A percentile compares a stretch with the other conserved stretches of the same genome.
Conservation (phyloP, 192 early-diverging fungal species). For the Backusella macrospora region DNA sequence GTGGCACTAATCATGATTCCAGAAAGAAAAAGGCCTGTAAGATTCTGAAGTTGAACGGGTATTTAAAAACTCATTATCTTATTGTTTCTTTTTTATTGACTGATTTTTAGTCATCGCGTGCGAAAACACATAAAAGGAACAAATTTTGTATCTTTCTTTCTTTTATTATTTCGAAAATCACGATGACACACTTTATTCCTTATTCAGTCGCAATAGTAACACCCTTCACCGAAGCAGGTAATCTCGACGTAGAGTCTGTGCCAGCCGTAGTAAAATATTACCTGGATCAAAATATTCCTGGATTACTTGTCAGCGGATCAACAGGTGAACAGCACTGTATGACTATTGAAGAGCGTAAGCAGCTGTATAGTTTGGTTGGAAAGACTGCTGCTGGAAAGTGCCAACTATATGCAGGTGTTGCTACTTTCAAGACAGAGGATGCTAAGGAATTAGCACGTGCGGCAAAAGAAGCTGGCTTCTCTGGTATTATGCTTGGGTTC, state of each 20-base stretch:
- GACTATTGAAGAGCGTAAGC: conserved; percentile 27
- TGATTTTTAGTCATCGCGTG: too few relatives aligned
- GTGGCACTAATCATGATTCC: too few relatives aligned
- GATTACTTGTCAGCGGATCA: conserved; percentile 23
- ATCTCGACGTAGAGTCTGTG: conserved; percentile 16
- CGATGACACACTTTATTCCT: conserved; percentile 19
- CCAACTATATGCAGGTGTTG: conserved; percentile 30
- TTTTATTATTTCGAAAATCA: not conserved
- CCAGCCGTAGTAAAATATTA: conserved; percentile 28
- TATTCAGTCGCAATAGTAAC: conserved; percentile 32
- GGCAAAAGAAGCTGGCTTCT: conserved; percentile 7
- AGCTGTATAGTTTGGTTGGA: conserved; percentile 7
- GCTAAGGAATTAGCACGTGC: conserved; percentile 17
- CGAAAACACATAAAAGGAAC: too few relatives aligned
- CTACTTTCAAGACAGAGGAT: conserved; percentile 29
- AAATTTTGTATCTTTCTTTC: too few relatives aligned
- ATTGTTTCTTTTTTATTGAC: too few relatives aligned
- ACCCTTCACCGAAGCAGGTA: conserved; percentile 22
- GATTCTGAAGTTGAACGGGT: too few relatives aligned
- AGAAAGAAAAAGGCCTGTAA: too few relatives aligned
- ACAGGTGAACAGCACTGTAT: conserved; percentile 35
- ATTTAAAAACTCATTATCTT: too few relatives aligned
- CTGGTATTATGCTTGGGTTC: conserved; percentile 33
- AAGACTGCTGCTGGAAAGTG: not conserved
- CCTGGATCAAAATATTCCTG: conserved; percentile 13